Conservation (phyloP, 257 asterid genomes). For the Ligustrum vulgare region DNA sequence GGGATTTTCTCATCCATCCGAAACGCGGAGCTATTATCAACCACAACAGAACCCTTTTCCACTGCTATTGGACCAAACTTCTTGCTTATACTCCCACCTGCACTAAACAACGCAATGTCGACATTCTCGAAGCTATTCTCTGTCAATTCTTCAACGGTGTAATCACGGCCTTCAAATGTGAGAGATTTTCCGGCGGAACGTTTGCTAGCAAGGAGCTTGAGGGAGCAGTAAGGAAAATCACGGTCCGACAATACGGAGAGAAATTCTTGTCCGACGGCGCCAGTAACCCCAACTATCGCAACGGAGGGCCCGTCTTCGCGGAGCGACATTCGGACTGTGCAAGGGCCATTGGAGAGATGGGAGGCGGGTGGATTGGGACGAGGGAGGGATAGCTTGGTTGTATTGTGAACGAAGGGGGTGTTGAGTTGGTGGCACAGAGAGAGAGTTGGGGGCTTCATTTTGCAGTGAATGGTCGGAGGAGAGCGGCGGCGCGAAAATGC, state of each 20-base stretch:
- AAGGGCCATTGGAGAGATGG: constrained; percentile 27
- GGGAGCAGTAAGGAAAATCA: constrained; percentile 78
- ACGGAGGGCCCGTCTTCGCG: constrained; percentile 75
- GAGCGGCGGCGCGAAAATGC: constrained; percentile 24
- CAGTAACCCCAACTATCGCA: constrained; percentile 92
- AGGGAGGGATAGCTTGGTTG: constrained; percentile 31
- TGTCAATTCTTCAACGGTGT: constrained; percentile 58
- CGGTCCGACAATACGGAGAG: constrained; percentile 87
- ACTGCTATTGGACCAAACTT: constrained; percentile 82
- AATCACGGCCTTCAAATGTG: constrained; percentile 45
- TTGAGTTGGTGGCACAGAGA: constrained; percentile 43
- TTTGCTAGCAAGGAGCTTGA: constrained; percentile 84
- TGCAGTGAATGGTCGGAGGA: constrained; percentile 8
- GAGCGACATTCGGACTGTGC: constrained; percentile 76
- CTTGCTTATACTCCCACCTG: constrained; percentile 94
- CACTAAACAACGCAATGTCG: constrained; percentile 85
- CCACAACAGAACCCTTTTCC: constrained; percentile 71
- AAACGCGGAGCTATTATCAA: constrained; percentile 97
- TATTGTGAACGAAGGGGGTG: constrained; percentile 11
- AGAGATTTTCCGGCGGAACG: constrained; percentile 73
- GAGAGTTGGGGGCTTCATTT: constrained; percentile 49
- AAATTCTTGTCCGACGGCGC: constrained; percentile 94
- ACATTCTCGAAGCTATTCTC: constrained; percentile 67
- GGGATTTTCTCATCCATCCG: constrained; percentile 89
- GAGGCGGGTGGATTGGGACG: constrained; percentile 27